Base-by-base conservation (phyloP, 345 rosid genomes). In the Dipteronia dyeriana region DNA sequence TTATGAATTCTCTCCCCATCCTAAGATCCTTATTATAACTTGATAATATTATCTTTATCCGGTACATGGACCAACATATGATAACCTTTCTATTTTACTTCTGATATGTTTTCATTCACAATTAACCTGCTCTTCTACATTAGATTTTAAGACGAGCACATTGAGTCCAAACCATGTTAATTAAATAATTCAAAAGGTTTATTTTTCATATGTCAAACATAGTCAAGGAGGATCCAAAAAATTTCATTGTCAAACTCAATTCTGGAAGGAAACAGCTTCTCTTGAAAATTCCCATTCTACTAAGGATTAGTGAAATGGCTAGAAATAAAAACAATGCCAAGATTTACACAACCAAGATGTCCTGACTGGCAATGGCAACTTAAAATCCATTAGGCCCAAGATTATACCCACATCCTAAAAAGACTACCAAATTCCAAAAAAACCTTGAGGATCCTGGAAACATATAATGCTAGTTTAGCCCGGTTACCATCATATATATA, bases 61-160 rank as follows among this genome's bases (percentile, higher is more conserved):
- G 22, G 64, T 11, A 34, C 20, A 71, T 0, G 19, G 34, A 56
- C 45, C 19, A 71, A 71, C 1, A 14, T 60, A 71, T 56, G 64
- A 38, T 53, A 19, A 70, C 1, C 23, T 53, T 70, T 70, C 8
- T 22, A 12, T 51, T 68, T 45, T 22, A 11, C 13, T 34, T 68
- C 49, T 23, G 20, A 68, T 47, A 49, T 0, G 4, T 70, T n/a
- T 31, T 51, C 31, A 3, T 19, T 31, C 45, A 41, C 23, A 41
- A 10, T 10, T 45, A 23, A 34, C 8, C 23, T 39, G 51, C 23
- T 66, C 47, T 66, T 66, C 43, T 7, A 13, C 7, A 51, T 5
- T 17, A 53, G 19, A 70, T 53, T 39, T 53, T 19, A 70, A 70
- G 56, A 70, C 29, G 62, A 17, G 43, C 45, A 53, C n/a, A 70